Evolutionary conservation across 1,139 yeast genomes (phyloP).

Genomic region (Suhomyces bolitotheri): DNA sequence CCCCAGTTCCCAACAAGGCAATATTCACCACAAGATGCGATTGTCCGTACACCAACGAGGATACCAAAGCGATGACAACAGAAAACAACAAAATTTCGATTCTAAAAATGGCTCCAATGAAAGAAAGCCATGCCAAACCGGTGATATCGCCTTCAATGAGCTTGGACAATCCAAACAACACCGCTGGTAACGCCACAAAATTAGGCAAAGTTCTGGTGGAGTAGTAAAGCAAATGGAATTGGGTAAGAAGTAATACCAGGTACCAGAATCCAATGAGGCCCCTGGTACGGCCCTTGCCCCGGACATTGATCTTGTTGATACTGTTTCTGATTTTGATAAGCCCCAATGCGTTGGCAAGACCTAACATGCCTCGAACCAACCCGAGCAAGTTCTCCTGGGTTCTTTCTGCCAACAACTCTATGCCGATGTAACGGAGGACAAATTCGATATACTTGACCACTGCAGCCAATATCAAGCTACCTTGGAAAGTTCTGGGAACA

Average conservation of each 20-base stretch:
- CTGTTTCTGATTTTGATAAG: slow-evolving; percentile 30
- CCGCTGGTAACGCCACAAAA: slow-evolving; percentile 77
- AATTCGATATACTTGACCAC: slow-evolving; percentile 35
- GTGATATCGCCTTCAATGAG: slow-evolving; percentile 51
- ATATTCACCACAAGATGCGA: slow-evolving; percentile 38
- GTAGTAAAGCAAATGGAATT: slow-evolving; percentile 80
- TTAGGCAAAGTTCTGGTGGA: slow-evolving; percentile 84
- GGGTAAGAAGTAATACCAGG: slow-evolving; percentile 55
- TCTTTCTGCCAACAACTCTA: slow-evolving; percentile 20
- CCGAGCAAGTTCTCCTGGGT: slow-evolving; percentile 49
- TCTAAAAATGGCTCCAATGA: slow-evolving; percentile 69
- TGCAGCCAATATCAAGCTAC: slow-evolving; percentile 59
- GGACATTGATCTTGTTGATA: slow-evolving; percentile 25
- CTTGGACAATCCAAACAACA: slow-evolving; percentile 54
- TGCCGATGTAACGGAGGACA: slow-evolving; percentile 19
- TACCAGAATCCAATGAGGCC: slow-evolving; percentile 56
- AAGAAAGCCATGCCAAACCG: slow-evolving; percentile 61
- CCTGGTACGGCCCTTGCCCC: slow-evolving; percentile 16
- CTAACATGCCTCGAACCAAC: slow-evolving; percentile 54
- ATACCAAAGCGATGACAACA: slow-evolving; percentile 43
- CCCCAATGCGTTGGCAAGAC: slow-evolving; percentile 45
- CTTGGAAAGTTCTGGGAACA: slow-evolving; percentile 84
- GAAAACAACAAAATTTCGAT: slow-evolving; percentile 69
- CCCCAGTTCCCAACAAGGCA: slow-evolving; percentile 52
- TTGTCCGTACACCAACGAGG: slow-evolving; percentile 45